Conservation (phyloP, 2,329 filamentous ascomycete genomes). For the Fusarium liriodendri region DNA sequence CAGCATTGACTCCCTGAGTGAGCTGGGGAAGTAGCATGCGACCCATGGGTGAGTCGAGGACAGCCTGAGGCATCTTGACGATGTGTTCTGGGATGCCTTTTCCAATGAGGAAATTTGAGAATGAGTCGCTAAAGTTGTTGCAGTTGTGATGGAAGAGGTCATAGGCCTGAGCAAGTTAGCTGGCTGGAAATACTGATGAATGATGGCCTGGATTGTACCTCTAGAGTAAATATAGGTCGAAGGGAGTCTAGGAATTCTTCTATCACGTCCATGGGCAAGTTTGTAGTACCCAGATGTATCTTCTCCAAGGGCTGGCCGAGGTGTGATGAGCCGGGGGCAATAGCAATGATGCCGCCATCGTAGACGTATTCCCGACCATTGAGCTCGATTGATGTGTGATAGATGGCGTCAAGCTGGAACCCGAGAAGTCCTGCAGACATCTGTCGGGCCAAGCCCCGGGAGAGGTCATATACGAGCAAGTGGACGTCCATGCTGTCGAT, state of each 20-base stretch:
- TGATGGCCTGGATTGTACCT: slow-evolving; percentile 58
- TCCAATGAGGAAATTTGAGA: slow-evolving; percentile 89
- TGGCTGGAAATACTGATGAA: neutral
- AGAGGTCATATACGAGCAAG: slow-evolving; percentile 83
- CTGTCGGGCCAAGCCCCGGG: slow-evolving; percentile 67
- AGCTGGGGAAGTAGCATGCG: slow-evolving; percentile 85
- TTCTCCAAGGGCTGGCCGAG: slow-evolving; percentile 85
- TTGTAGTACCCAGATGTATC: slow-evolving; percentile 79
- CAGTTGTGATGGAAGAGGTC: slow-evolving; percentile 93
- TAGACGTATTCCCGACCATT: slow-evolving; percentile 90
- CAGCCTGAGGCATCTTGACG: slow-evolving; percentile 83
- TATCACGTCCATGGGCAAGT: slow-evolving; percentile 83
- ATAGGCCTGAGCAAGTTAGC: slow-evolving; percentile 71
- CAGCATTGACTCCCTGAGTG: slow-evolving; percentile 62
- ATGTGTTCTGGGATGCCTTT: slow-evolving; percentile 91
- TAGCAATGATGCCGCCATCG: slow-evolving; percentile 86
- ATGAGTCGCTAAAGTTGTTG: slow-evolving; percentile 97
- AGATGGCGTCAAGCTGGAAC: slow-evolving; percentile 86
- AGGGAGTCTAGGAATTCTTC: slow-evolving; percentile 89
- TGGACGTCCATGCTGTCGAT: slow-evolving; percentile 74
- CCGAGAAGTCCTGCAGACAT: slow-evolving; percentile 65
- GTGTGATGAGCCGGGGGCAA: slow-evolving; percentile 84
- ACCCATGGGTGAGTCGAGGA: slow-evolving; percentile 88
- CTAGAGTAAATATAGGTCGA: slow-evolving; percentile 82
- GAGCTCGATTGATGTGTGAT: slow-evolving; percentile 92